These are phyloP conservation scores for Pleurotus cornucopiae DNA, from an alignment of 768 basidiomycete species.

Conservation along the genomic window DNA sequence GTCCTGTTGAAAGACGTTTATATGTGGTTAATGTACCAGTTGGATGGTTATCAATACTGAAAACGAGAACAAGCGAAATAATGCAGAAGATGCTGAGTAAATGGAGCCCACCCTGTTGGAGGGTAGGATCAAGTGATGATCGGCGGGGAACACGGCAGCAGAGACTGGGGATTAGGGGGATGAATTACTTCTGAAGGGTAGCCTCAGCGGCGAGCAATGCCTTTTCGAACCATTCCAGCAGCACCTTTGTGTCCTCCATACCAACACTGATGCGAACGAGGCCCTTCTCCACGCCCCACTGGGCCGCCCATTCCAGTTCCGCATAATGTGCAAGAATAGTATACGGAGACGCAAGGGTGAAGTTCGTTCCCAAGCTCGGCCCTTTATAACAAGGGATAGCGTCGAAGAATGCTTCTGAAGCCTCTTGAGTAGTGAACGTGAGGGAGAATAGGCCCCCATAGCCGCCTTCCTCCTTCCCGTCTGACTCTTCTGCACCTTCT, in stretches of 20 bases:
- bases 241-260: constrained; percentile 47
- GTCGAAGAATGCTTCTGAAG: constrained; percentile 64
- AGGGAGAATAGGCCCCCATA: constrained; percentile 69
- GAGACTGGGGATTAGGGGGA: neutral
- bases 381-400: constrained; percentile 66
- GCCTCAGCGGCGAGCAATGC: constrained; percentile 58
- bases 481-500: neutral
- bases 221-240: constrained; percentile 43
- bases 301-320: constrained; percentile 71
- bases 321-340: constrained; percentile 70
- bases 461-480: constrained; percentile 26
- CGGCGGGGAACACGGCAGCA: neutral
- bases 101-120: neutral
- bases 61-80: neutral
- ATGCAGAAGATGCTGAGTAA: neutral
- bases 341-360: constrained; percentile 75
- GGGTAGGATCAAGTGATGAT: neutral
- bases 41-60: neutral
- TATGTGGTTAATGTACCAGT: constrained; percentile 1
- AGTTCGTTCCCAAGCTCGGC: constrained; percentile 72
- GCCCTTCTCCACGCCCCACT: constrained; percentile 59
- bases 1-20: neutral
- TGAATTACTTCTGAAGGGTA: neutral
- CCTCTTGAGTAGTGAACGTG: constrained; percentile 50
- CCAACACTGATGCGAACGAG: constrained; percentile 72